phyloP scores from a whole-genome alignment of 2,329 filamentous ascomycete genomes.

The Didymella lethalis region DNA sequence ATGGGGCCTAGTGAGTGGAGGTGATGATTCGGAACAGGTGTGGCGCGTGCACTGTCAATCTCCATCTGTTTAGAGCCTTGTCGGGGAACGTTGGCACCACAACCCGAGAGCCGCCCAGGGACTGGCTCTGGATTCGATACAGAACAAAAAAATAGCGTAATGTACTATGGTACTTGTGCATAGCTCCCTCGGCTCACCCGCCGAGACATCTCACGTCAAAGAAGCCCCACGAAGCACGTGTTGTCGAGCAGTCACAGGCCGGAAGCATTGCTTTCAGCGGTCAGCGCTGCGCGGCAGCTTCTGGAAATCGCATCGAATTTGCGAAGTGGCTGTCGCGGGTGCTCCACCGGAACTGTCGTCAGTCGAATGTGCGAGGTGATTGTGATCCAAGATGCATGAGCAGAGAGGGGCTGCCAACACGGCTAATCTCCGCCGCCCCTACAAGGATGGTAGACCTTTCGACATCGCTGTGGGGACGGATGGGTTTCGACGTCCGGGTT shows the following conservation, averaged over 20 bases:
- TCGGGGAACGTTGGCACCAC: conserved; percentile 28
- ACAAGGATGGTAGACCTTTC: conserved; percentile 11
- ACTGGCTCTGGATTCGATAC: conserved; percentile 16
- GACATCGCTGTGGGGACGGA: conserved; percentile 19
- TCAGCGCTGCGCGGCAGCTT: conserved; percentile 27
- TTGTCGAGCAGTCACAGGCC: conserved; percentile 16
- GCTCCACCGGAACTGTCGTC: conserved; percentile 18
- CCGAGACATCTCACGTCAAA: conserved; percentile 28
- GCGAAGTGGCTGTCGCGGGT: conserved; percentile 16
- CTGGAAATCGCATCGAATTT: conserved; percentile 28
- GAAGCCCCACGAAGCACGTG: conserved; percentile 30
- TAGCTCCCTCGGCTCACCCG: conserved; percentile 19
- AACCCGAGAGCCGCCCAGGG: conserved; percentile 33
- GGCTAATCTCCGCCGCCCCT: conserved; percentile 24
- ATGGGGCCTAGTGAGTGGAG: conserved; percentile 31
- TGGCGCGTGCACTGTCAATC: conserved; percentile 35
- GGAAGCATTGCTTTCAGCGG: conserved; percentile 30
- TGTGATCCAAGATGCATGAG: conserved; percentile 22
- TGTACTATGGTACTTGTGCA: conserved; percentile 25
- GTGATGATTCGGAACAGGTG: conserved; percentile 24
- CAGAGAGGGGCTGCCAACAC: conserved; percentile 22
- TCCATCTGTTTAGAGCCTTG: conserved; percentile 32
- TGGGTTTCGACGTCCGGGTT: conserved; percentile 15
- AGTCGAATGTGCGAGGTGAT: conserved; percentile 16
- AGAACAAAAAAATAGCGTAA: conserved; percentile 26